phyloP scores from a whole-genome alignment of 2,329 filamentous ascomycete genomes.

The Paecilomyces sp. region DNA sequence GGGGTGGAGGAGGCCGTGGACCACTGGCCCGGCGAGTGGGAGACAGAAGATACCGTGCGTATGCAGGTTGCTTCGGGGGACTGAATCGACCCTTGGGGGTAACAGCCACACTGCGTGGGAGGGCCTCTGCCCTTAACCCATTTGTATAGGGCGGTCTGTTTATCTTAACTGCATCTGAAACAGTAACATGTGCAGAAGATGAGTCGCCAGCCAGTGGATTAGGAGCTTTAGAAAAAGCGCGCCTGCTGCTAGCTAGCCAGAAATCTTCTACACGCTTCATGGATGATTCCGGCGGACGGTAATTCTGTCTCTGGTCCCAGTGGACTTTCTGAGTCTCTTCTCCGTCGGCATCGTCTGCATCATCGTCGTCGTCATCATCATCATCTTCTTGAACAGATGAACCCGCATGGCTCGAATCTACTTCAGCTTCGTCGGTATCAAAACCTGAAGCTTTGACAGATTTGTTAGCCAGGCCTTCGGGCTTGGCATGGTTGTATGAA shows the following conservation, averaged over 20 bases:
- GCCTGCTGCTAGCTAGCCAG: conserved; percentile 27
- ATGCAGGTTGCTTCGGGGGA: conserved; percentile 31
- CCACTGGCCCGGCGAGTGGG: conserved; percentile 25
- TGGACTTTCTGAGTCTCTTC: conserved; percentile 14
- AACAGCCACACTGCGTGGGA: conserved; percentile 25
- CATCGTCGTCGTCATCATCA: conserved; percentile 18
- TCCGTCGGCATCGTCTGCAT: conserved; percentile 13
- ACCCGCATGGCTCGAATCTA: conserved; percentile 21
- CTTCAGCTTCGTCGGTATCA: conserved; percentile 25
- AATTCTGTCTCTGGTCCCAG: conserved; percentile 20
- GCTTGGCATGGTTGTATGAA: conserved; percentile 21
- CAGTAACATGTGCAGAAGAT: conserved; percentile 1
- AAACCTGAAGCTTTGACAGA: conserved; percentile 29
- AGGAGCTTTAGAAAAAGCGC: conserved; percentile 13
- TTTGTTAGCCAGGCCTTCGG: conserved; percentile 26
- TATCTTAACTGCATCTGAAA: not conserved
- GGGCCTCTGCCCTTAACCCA: conserved; percentile 21
- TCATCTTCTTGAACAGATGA: conserved; percentile 23
- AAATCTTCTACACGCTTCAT: conserved; percentile 32
- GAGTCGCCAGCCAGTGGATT: conserved; percentile 12
- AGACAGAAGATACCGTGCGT: conserved; percentile 30
- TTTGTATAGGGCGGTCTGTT: conserved; percentile 16
- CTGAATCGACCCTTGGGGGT: conserved; percentile 33
- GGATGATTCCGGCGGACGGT: conserved; percentile 20
- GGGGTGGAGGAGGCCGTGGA: conserved; percentile 18